Base-by-base conservation (phyloP, 106 monocot species). In the Dioscorea dumetorum region DNA sequence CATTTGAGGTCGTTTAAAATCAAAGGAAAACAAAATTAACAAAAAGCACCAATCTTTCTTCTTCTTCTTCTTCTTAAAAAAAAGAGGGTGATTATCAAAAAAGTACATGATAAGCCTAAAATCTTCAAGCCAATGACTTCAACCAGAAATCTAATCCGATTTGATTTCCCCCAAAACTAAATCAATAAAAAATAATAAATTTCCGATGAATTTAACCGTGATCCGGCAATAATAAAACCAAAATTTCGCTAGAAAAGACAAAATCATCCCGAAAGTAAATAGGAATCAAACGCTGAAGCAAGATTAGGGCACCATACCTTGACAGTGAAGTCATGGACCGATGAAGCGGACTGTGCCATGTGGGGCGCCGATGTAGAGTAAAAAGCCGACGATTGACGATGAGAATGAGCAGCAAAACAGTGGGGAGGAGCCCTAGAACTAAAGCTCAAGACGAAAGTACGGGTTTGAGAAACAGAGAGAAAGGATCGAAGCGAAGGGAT, bases 241-340 rank as follows among this genome's bases (percentile, higher is more conserved):
- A 41, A 41, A 41, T 41, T 41, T 41, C 41, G 41, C 9, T 5
- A 3, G 3, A 41, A 10, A 41, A 6, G 6, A 41, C 41, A 41
- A 41, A 41, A 41, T 10, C 41, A 41, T 5, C 41, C 41, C 6
- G 4, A 67, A 54, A 33, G 18, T 1, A 63, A 34, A 14, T n/a
- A 56, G 32, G n/a, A 2, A 50, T 53, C 52, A 12, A 33, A 6
- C 24, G 57, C 24, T 3, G 35, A 33, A 41, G 41, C 31, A 22
- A 34, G 16, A 51, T 24, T 10, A 51, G 21, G 13, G n/a, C 20
- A 22, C 11, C n/a, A 17, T 22, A 85, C 89, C 79, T 89, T 89
- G 28, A 89, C 89, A 33, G 89, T 82, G 85, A 89, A 89, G 68
- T 82, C 85, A 21, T 89, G 89, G 48, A 89, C 75, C 12, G 89